Conservation (phyloP, 495 filamentous ascomycete species). For the Choiromyces venosus region DNA sequence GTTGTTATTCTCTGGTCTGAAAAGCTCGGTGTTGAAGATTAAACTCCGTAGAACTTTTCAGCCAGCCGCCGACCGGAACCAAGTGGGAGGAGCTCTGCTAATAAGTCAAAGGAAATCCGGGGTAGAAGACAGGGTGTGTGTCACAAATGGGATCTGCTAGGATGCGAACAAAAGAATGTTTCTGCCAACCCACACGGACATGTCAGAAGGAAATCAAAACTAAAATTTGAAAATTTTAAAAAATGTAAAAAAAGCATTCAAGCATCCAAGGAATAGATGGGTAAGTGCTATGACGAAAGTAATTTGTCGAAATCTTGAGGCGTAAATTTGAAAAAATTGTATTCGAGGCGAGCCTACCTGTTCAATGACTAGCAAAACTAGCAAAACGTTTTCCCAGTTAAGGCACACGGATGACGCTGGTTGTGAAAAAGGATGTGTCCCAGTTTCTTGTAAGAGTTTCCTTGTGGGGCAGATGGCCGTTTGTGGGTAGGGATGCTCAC, state of each 20-base stretch:
- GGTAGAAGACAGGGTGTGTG: slow-evolving; percentile 33
- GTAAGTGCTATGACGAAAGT: background rate
- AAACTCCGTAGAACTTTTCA: background rate
- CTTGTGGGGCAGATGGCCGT: slow-evolving; percentile 24
- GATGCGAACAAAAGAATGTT: slow-evolving; percentile 22
- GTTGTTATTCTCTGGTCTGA: background rate
- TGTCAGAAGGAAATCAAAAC: slow-evolving; percentile 23
- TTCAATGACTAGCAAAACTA: background rate
- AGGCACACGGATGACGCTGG: slow-evolving; percentile 27
- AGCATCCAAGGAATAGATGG: background rate
- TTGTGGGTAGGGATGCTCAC: slow-evolving; percentile 20
- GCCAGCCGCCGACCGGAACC: background rate
- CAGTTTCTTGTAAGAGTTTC: slow-evolving; percentile 29
- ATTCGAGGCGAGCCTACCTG: slow-evolving; percentile 20
- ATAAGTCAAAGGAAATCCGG: slow-evolving; percentile 37
- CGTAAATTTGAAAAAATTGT: background rate
- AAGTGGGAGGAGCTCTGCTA: slow-evolving; percentile 13
- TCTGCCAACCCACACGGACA: slow-evolving; percentile 24
- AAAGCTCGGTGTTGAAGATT: background rate
- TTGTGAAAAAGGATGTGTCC: slow-evolving; percentile 29
- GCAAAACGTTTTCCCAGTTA: background rate
- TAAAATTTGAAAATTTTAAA: background rate
- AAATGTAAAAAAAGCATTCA: slow-evolving; percentile 20
- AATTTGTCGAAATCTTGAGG: background rate
- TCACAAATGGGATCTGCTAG: slow-evolving; percentile 16